These are phyloP conservation scores for Barnettozyma californica DNA, from an alignment of 805 yeast genomes.

Conservation along the genomic window DNA sequence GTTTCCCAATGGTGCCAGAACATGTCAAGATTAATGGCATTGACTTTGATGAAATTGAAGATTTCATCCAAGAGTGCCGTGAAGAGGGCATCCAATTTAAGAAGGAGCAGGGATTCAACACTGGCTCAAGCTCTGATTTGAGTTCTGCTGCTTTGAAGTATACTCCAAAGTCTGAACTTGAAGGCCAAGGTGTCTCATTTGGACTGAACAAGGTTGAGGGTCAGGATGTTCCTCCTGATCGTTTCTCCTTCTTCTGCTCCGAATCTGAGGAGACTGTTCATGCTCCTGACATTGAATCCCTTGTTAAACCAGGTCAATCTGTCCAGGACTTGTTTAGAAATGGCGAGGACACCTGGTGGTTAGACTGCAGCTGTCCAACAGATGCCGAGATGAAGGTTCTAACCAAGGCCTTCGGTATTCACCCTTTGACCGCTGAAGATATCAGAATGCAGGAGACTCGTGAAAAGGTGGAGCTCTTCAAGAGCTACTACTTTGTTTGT, in stretches of 20 bases:
- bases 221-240: conserved; percentile 48
- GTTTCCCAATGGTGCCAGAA: conserved; percentile 85
- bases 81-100: conserved; percentile 36
- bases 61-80: conserved; percentile 60
- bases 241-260: conserved; percentile 80
- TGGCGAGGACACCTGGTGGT: conserved; percentile 88
- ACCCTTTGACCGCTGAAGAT: conserved; percentile 97
- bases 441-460: conserved; percentile 94
- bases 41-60: conserved; percentile 87
- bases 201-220: conserved; percentile 36
- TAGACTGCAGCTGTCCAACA: conserved; percentile 90
- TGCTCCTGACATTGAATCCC: conserved; percentile 78
- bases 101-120: conserved; percentile 16
- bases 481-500: conserved; percentile 87
- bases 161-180: conserved; percentile 37
- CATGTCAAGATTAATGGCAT: conserved; percentile 65
- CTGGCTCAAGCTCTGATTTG: conserved; percentile 26
- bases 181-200: conserved; percentile 32
- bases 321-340: conserved; percentile 65
- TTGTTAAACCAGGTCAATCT: conserved; percentile 59
- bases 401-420: conserved; percentile 93
- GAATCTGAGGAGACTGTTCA: conserved; percentile 84
- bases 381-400: conserved; percentile 91
- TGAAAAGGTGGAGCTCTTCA: conserved; percentile 92
- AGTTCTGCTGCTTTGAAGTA: conserved; percentile 56